phyloP scores from a whole-genome alignment of 1,284 basidiomycete genomes.

The Ganoderma lingzhi region DNA sequence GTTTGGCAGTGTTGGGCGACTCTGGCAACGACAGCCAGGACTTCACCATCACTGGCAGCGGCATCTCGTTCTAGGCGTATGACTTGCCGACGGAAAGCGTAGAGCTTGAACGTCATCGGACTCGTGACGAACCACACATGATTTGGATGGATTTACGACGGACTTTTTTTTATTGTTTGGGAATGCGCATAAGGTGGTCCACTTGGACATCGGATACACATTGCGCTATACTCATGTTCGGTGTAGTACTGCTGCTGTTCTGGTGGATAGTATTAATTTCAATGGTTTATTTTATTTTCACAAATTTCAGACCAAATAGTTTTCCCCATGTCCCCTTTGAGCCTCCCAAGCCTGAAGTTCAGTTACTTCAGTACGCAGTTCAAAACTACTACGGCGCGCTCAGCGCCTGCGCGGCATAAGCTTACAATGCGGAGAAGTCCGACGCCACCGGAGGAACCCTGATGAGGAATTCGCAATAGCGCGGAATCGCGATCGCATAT shows the following conservation, averaged over 20 bases:
- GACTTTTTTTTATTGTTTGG: no score
- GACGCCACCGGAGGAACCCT: background rate
- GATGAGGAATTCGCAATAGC: background rate
- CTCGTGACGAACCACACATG: background rate
- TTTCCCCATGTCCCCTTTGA: no score
- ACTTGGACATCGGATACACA: no score
- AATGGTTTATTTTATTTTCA: no score
- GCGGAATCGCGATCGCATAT: background rate
- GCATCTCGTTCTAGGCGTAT: background rate
- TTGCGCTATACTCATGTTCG: background rate
- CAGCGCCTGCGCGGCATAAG: no score
- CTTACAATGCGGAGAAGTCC: background rate
- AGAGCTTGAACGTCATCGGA: background rate
- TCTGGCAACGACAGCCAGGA: conserved; percentile 33
- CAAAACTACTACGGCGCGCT: no score
- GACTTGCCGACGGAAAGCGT: background rate
- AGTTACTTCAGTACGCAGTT: no score
- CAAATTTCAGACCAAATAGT: no score
- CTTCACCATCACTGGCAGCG: conserved; percentile 29
- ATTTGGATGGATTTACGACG: no score
- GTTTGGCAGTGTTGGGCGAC: conserved; percentile 35
- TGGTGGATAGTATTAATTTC: background rate
- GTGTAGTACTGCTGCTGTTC: background rate
- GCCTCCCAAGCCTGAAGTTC: no score
- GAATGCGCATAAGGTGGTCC: background rate